Base-by-base conservation (phyloP, 73 alveolate species). In the Blepharisma japonicum region DNA sequence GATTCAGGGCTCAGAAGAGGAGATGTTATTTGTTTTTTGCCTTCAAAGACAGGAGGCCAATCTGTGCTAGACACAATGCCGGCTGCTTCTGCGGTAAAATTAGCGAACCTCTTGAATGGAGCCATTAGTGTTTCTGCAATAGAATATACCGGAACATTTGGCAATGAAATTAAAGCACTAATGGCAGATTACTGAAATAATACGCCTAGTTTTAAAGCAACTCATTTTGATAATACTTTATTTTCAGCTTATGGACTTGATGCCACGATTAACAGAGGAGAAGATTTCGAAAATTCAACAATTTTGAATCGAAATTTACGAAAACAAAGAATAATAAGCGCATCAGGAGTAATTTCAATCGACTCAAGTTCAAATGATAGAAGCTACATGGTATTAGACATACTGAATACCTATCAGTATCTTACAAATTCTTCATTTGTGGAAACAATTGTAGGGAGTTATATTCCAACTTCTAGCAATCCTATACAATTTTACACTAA, bases 261-360 rank as follows among this genome's bases (percentile, higher is more conserved):
- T 25, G 2, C 11, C 47, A 8, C 23, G 0, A 14, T 61, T 8
- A 25, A 14, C 18, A 0, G 49, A 14, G 74, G 74, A 18, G 11
- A 18, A 9, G 18, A 8, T n/a, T 61, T 14, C 5, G 74, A 61
- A 25, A 39, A 61, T 5, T 39, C 74, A 0, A 9, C 39, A 20
- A 25, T 20, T 20, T 14, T 61, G 23, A 18, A 18, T 14, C 0
- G 23, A 61, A 9, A n/a, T 14, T 14, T 61, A 2, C 14, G 74
- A 25, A 61, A 20, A 2, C 74, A 61, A 61, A 14, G 74, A 5
- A 14, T 61, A 8, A 25, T 2, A 25, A 39, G 74, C 2, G 14
- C 47, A 14, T 61, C 74, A 2, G 74, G 74, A 25, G 23, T 61
- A 8, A 25, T 61, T 20, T 61, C 74, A 61, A 61, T 61, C 39